A percentile compares a stretch with the other conserved stretches of the same genome.
phyloP scores from a whole-genome alignment of 371 early-diverging fungal genomes.

The Phascolomyces articulosus region DNA sequence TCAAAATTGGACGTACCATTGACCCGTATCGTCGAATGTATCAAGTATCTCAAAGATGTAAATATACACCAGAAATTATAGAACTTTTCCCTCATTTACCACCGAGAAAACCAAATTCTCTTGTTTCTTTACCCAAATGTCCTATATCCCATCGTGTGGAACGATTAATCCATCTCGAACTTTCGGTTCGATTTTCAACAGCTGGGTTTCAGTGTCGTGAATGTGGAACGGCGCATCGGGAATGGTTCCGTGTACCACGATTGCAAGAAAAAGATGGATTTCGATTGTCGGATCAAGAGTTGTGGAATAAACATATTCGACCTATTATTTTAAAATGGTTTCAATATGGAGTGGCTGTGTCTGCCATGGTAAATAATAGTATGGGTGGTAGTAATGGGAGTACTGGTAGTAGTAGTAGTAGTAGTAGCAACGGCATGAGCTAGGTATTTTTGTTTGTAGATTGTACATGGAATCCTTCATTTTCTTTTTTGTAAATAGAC shows the following conservation, averaged over 20 bases:
- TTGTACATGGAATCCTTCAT: no score
- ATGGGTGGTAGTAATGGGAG: no score
- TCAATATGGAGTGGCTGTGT: conserved; percentile 32
- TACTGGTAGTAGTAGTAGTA: no score
- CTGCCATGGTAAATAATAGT: conserved; percentile 10
- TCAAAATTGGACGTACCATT: conserved; percentile 58
- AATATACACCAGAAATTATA: conserved; percentile 44
- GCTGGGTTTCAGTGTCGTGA: conserved; percentile 34
- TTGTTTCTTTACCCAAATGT: conserved; percentile 30
- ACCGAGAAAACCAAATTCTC: conserved; percentile 17
- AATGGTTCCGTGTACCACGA: conserved; percentile 44
- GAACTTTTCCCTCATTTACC: conserved; percentile 49
- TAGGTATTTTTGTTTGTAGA: no score
- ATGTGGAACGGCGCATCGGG: conserved; percentile 49
- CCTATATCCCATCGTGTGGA: conserved; percentile 55
- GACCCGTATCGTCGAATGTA: conserved; percentile 56
- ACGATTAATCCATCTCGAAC: conserved; percentile 57
- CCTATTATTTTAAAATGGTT: conserved; percentile 40
- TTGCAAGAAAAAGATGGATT: neutral
- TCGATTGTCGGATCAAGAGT: conserved; percentile 30
- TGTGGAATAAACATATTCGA: conserved; percentile 24
- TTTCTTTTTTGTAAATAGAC: no score
- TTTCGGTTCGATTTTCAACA: conserved; percentile 27
- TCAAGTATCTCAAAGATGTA: conserved; percentile 48
- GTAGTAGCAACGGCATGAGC: no score